A percentile compares a stretch with the other conserved stretches of the same genome.
These are phyloP conservation scores for Erythrophleum fordii DNA, from an alignment of 306 rosid genomes.

Conservation along the genomic window DNA sequence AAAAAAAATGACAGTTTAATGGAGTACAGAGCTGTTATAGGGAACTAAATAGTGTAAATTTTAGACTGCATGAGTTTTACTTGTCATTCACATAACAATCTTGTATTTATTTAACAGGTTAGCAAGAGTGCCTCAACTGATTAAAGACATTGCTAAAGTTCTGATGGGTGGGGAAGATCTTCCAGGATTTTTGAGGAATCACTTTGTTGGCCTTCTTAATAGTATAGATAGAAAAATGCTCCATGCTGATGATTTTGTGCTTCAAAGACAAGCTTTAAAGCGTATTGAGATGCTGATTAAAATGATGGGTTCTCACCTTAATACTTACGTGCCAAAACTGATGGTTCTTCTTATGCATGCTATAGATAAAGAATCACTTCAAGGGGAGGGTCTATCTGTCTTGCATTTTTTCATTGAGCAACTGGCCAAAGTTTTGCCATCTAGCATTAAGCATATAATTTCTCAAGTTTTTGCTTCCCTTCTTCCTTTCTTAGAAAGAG, in stretches of 20 bases:
- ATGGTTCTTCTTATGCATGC: conserved; percentile 98
- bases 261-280: conserved; percentile 82
- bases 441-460: conserved; percentile 87
- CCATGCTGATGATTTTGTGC: conserved; percentile 72
- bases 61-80: conserved; percentile 5
- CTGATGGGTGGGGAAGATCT: conserved; percentile 89
- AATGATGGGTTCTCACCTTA: conserved; percentile 91
- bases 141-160: conserved; percentile 85
- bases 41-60: conserved; percentile 22
- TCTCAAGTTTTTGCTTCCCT: conserved; percentile 96
- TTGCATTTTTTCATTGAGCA: conserved; percentile 82
- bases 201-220: conserved; percentile 92
- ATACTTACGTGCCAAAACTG: conserved; percentile 87
- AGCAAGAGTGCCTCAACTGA: conserved; percentile 82
- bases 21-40: conserved; percentile 7
- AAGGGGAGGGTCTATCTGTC: conserved; percentile 82
- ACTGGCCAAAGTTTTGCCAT: conserved; percentile 72
- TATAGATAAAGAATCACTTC: conserved; percentile 68
- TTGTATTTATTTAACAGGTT: conserved; percentile 63
- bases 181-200: conserved; percentile 81
- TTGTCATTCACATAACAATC: conserved; percentile 34
- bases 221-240: conserved; percentile 93
- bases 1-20: background rate
- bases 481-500: conserved; percentile 89
- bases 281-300: conserved; percentile 88